A percentile compares a stretch with the other conserved stretches of the same genome.
These are phyloP conservation scores for Endocalyx cinctus DNA, from an alignment of 2,329 filamentous ascomycete genomes.

Conservation along the genomic window DNA sequence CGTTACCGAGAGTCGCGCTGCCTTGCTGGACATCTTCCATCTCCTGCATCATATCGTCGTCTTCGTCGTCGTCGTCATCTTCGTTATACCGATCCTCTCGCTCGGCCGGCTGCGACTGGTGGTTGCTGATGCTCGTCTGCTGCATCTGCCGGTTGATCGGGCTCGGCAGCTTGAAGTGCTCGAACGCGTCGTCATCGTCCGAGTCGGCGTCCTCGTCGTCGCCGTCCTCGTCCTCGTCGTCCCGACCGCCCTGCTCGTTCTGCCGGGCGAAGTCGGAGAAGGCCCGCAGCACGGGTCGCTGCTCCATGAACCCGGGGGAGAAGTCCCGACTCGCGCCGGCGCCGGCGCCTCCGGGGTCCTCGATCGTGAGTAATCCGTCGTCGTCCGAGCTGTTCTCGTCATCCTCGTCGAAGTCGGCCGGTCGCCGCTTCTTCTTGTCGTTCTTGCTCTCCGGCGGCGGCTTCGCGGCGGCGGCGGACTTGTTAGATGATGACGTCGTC, in stretches of 20 bases:
- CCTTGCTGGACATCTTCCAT: constrained; percentile 26
- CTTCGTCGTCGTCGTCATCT: constrained; percentile 22
- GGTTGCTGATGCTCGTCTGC: constrained; percentile 16
- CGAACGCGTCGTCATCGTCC: constrained; percentile 36
- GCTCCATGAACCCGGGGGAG: constrained; percentile 43
- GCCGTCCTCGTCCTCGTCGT: constrained; percentile 37
- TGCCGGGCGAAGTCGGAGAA: constrained; percentile 52
- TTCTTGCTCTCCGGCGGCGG: constrained; percentile 20
- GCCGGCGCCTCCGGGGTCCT: constrained; percentile 51
- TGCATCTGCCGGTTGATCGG: constrained; percentile 40
- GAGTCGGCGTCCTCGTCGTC: constrained; percentile 41
- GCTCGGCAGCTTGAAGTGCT: constrained; percentile 48
- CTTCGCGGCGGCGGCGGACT: constrained; percentile 12
- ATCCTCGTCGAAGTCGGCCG: constrained; percentile 26
- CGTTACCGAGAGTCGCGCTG: too few relatives aligned
- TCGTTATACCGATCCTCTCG: too few relatives aligned
- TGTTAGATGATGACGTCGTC: too few relatives aligned
- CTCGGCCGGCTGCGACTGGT: constrained; percentile 14
- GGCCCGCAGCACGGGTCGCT: constrained; percentile 41
- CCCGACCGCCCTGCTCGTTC: constrained; percentile 24
- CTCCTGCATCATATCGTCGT: constrained; percentile 31
- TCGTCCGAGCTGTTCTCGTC: constrained; percentile 54
- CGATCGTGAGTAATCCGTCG: constrained; percentile 53
- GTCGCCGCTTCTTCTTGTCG: constrained; percentile 25
- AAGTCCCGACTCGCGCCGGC: constrained; percentile 35